phyloP scores from a whole-genome alignment of 306 rosid genomes.

The Comarum palustre region DNA sequence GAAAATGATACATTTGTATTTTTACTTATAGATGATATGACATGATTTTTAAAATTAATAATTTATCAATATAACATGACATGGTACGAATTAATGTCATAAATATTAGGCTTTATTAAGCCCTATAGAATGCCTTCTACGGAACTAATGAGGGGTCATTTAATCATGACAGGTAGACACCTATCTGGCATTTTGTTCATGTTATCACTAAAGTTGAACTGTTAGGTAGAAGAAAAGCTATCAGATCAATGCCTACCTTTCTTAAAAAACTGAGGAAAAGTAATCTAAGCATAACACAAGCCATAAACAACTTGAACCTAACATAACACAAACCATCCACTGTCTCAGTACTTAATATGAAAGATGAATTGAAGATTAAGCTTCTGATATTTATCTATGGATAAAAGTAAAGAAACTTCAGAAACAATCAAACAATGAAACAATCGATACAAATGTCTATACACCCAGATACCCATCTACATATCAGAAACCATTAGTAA shows the following conservation, averaged over 20 bases:
- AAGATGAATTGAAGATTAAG: not conserved
- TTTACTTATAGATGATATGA: too few relatives aligned
- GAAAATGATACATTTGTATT: too few relatives aligned
- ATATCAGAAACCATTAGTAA: not conserved
- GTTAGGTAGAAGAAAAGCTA: not conserved
- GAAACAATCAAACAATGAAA: conserved; percentile 8
- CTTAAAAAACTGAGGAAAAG: not conserved
- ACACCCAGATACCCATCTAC: not conserved
- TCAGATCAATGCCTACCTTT: not conserved
- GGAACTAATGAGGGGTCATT: not conserved
- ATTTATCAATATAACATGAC: too few relatives aligned
- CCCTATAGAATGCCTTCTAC: too few relatives aligned
- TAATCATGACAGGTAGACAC: not conserved
- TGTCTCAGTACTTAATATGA: not conserved
- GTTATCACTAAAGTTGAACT: not conserved
- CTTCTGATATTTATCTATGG: not conserved
- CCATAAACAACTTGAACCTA: not conserved
- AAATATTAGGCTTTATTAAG: too few relatives aligned
- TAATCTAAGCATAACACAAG: not conserved
- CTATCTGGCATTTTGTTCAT: not conserved
- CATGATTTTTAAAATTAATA: too few relatives aligned
- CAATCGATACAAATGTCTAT: not conserved
- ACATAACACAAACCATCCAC: not conserved
- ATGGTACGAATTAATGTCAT: too few relatives aligned
- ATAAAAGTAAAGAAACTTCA: not conserved